Percentiles rank a stretch among this genome's conserved stretches.
These are phyloP conservation scores for Picochlorum sp. DNA, from an alignment of 139 green algal species.

Conservation along the genomic window DNA sequence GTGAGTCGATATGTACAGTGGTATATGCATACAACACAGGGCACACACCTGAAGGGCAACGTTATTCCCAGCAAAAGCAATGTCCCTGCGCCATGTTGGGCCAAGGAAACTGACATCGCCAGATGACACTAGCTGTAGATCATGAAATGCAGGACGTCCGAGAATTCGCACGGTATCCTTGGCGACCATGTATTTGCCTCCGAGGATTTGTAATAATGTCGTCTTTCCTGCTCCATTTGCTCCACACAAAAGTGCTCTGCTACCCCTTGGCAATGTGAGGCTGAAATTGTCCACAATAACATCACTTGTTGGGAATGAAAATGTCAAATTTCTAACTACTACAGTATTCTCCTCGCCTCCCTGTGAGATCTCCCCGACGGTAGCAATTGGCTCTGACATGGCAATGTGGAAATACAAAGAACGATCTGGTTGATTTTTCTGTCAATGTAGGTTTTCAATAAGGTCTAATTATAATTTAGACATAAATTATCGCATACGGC, in stretches of 20 bases:
- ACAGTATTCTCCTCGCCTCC: slow-evolving; percentile 15
- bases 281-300: slow-evolving; percentile 24
- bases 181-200: slow-evolving; percentile 92
- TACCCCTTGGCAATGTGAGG: slow-evolving; percentile 61
- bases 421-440: no score
- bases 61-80: slow-evolving; percentile 83
- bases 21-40: slow-evolving; percentile 17
- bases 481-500: no score
- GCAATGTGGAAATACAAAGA: no score
- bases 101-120: slow-evolving; percentile 76
- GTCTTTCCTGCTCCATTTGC: slow-evolving; percentile 86
- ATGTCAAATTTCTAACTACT: slow-evolving; percentile 20
- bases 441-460: no score
- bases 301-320: slow-evolving; percentile 19
- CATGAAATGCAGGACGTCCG: slow-evolving; percentile 87
- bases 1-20: slow-evolving; percentile 22
- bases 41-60: slow-evolving; percentile 49
- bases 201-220: slow-evolving; percentile 83
- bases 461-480: no score
- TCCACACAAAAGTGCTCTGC: slow-evolving; percentile 78
- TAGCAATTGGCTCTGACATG: not conserved
- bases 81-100: slow-evolving; percentile 80
- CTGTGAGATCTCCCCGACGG: slow-evolving; percentile 3
- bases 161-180: slow-evolving; percentile 68
- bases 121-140: slow-evolving; percentile 66